phyloP scores from a whole-genome alignment of 768 basidiomycete genomes.

The Calocera cornea region DNA sequence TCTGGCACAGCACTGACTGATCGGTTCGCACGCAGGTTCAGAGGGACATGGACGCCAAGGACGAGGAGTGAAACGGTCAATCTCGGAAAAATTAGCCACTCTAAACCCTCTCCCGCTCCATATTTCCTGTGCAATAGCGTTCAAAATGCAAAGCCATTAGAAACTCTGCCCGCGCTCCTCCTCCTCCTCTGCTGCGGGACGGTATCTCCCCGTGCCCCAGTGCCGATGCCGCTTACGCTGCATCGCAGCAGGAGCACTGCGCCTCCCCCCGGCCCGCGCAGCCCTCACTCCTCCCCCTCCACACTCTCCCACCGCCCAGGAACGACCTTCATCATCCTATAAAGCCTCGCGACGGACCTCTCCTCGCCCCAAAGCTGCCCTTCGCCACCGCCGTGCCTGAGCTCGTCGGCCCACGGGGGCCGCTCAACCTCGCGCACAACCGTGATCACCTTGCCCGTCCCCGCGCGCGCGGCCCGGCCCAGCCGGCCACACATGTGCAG shows the following conservation, averaged over 20 bases:
- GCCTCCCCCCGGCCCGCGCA: neutral
- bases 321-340: neutral
- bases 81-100: too few relatives aligned
- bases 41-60: neutral
- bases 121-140: neutral
- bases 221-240: too few relatives aligned
- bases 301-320: neutral
- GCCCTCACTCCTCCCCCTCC: neutral
- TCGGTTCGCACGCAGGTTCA: neutral
- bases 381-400: neutral
- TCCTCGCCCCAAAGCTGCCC: constrained; percentile 1
- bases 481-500: constrained; percentile 60
- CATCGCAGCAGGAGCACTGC: too few relatives aligned
- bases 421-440: constrained; percentile 32
- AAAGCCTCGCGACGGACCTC: neutral
- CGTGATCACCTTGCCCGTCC: constrained; percentile 47
- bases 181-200: too few relatives aligned
- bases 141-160: neutral
- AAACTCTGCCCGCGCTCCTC: neutral
- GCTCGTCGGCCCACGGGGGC: neutral
- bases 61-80: neutral
- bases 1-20: neutral
- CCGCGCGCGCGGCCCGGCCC: constrained; percentile 30
- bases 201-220: too few relatives aligned
- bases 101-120: too few relatives aligned